A percentile compares a stretch with the other conserved stretches of the same genome.
Conservation (phyloP, 2,329 filamentous ascomycete species). For the Ophiostoma pallidulum region DNA sequence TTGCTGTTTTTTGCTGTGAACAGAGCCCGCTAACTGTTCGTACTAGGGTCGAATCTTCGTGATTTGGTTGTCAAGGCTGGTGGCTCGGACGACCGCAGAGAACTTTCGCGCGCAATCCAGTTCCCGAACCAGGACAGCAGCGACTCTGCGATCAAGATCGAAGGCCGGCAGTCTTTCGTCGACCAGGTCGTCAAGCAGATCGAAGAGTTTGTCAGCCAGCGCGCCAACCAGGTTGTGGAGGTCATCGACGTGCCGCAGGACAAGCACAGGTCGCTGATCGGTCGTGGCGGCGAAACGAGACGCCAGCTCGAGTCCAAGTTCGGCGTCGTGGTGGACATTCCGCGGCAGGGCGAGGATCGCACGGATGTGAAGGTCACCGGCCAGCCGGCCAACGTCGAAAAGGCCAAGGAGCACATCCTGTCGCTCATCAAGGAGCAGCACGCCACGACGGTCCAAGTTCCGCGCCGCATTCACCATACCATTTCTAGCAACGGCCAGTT, state of each 20-base stretch:
- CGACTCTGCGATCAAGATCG: conserved; percentile 76
- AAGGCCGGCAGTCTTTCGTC: conserved; percentile 74
- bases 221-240: conserved; percentile 72
- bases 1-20: neutral
- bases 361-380: conserved; percentile 83
- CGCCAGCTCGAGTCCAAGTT: conserved; percentile 79
- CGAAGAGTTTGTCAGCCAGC: conserved; percentile 68
- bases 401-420: conserved; percentile 78
- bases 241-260: conserved; percentile 74
- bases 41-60: conserved; percentile 75
- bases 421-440: conserved; percentile 75
- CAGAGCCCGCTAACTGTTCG: too few species aligned
- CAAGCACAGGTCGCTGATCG: conserved; percentile 86
- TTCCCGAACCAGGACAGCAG: conserved; percentile 85
- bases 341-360: conserved; percentile 74
- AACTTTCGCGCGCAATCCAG: conserved; percentile 80
- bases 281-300: conserved; percentile 80
- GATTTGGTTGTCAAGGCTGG: conserved; percentile 81
- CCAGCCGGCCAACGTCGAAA: conserved; percentile 65
- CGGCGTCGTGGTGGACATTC: conserved; percentile 79
- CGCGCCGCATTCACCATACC: conserved; percentile 70
- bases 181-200: conserved; percentile 82
- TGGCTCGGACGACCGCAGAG: conserved; percentile 75
- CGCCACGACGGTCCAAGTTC: conserved; percentile 78
- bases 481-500: conserved; percentile 85